Base-by-base conservation (phyloP, 163 green algal species). In the Scenedesmus sp. region DNA sequence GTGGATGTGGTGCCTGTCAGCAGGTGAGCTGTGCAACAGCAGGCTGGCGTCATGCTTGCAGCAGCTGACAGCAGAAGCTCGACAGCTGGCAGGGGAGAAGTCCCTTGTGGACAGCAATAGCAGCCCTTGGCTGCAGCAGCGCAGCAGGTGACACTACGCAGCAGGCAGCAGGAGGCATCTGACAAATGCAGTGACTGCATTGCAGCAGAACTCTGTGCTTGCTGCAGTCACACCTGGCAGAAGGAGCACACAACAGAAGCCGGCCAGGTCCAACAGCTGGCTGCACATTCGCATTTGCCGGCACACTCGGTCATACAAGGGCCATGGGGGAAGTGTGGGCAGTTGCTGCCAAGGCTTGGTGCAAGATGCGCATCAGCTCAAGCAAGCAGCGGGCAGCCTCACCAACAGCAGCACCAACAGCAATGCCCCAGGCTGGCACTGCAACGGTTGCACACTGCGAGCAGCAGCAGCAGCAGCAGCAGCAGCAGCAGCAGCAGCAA, bases 1-100 rank as follows among this genome's bases (percentile, higher is more conserved):
- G 83, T 88, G 53, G 83, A 88, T 15, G 70, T 88, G 15, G 83
- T 88, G 15, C 56, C 83, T 30, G 83, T 81, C 56, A 88, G 73
- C 73, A 83, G 73, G 73, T 83, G 73, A 46, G 73, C 9, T n/a
- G 9, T n/a, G 26, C 6, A 53, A 53, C 13, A 24, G 15, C 22
- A 65, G 53, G 53, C 24, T 20, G 65, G 30, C 30, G 26, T 30
- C 30, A 40, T 40, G 30, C 30, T 15, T 76, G 65, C 65, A 40
- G 30, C 65, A 76, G 30, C 65, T 20, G 65, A 5, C 22, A 70
- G 56, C 56, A 70, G 20, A n/a, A 70, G 56, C 56, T 7, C n/a
- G 20, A 70, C 22, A 70, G 10, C 56, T 70, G 56, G 56, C 56
- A n/a, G 16, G n/a, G n/a, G n/a, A n/a, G n/a, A n/a, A n/a, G n/a